Base-by-base conservation (phyloP, 202 grass and related monocot species). In the Brachypodium distachyon region DNA sequence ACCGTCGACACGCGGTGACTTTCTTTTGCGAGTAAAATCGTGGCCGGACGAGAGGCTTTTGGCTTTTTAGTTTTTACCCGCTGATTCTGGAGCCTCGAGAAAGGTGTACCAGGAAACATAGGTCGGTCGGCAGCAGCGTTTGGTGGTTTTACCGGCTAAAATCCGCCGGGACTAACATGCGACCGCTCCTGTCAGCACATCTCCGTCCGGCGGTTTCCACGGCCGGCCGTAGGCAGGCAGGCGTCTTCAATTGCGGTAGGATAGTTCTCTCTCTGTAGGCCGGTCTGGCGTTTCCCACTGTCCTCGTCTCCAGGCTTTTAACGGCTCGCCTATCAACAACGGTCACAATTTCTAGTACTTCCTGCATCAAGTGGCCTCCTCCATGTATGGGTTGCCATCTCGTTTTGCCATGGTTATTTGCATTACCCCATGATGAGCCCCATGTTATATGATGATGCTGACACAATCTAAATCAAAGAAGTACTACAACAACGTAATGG, bases 21-120 rank as follows among this genome's bases (percentile, higher is more conserved):
- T 64, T 56, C 49, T 36, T 64, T 56, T 44, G 12, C 27, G 11
- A 43, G 43, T 13, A 72, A 52, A 81, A 82, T 64, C 79, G 43
- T 65, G 79, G 47, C n/a, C 60, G 61, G 22, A 65, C 61, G 27
- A 42, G 61, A 29, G 21, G 12, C 58, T 36, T 77, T 32, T 8
- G 1, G 32, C 17, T 75, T 67, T 77, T 56, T 61, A 5, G 21
- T 53, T 53, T 53, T 27, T 25, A 29, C 34, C 43, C 27, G 31
- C 3, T 51, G n/a, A n/a, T n/a, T n/a, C n/a, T 58, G 6, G 27
- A 11, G 12, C 50, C 68, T 23, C 11, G 32, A 26, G 9, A 31
- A 13, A 43, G 28, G 23, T 46, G 28, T 8, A 6, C 33, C 3
- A 5, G n/a, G 36, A 26, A 34, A 23, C 26, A 28, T 8, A 39